Evolutionary conservation across 257 asterid genomes (phyloP).

Genomic region (Gentiana dahurica): DNA sequence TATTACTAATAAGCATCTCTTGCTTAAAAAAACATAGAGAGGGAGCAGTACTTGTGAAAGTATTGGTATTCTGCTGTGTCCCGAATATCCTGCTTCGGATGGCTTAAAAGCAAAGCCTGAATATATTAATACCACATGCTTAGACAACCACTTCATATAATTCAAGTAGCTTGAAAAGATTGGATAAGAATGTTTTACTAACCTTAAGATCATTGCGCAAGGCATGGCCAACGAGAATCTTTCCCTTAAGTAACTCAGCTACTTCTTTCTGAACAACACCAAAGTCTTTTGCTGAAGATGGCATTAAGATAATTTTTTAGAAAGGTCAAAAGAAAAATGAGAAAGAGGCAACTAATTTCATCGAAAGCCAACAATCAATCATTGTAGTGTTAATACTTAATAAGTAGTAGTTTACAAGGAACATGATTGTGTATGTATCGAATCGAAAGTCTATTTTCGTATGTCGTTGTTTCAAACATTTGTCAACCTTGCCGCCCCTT

Average conservation of each 20-base stretch:
- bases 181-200: constrained; percentile 14
- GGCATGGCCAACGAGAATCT: constrained; percentile 92
- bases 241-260: constrained; percentile 68
- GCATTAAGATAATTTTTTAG: constrained; percentile 6
- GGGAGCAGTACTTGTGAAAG: constrained; percentile 46
- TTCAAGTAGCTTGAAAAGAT: background rate
- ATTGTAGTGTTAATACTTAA: background rate
- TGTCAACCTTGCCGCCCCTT: no score
- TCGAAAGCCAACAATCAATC: background rate
- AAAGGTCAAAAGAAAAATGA: background rate
- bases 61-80: constrained; percentile 79
- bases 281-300: constrained; percentile 73
- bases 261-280: constrained; percentile 63
- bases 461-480: no score
- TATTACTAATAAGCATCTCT: background rate
- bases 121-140: constrained; percentile 8
- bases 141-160: background rate
- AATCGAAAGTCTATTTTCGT: no score
- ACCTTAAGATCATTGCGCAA: constrained; percentile 88
- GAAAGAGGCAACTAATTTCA: background rate
- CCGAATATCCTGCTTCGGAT: constrained; percentile 82
- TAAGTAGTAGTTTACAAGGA: no score
- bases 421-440: no score
- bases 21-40: no score
- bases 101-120: constrained; percentile 84